phyloP scores from a whole-genome alignment of 1,284 basidiomycete genomes.

The Xerocomus amazonicus region DNA sequence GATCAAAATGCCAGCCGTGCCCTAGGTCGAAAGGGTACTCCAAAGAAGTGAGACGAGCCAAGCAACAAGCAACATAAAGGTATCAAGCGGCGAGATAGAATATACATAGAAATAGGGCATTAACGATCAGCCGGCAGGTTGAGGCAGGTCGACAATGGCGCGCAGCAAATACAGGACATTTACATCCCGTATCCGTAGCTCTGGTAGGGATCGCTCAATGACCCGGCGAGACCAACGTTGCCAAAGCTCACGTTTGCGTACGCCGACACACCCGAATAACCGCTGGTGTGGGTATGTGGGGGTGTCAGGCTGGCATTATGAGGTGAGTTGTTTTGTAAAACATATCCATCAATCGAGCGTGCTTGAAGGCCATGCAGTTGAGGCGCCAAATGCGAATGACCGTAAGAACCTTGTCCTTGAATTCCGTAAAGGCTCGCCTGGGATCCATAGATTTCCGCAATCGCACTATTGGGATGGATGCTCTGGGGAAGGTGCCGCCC shows the following conservation, averaged over 20 bases:
- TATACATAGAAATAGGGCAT: conserved; percentile 40
- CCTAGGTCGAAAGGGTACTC: conserved; percentile 35
- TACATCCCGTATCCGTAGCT: conserved; percentile 78
- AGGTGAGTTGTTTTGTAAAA: conserved; percentile 64
- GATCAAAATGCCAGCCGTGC: conserved; percentile 36
- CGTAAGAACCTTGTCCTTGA: conserved; percentile 47
- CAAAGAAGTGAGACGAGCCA: conserved; percentile 27
- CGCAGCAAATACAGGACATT: conserved; percentile 15
- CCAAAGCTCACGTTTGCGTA: conserved; percentile 57
- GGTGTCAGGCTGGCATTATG: conserved; percentile 59
- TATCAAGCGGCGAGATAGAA: conserved; percentile 33
- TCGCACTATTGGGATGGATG: conserved; percentile 51
- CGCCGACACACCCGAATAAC: conserved; percentile 51
- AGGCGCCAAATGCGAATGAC: conserved; percentile 40
- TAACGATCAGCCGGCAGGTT: conserved; percentile 27
- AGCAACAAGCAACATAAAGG: conserved; percentile 35
- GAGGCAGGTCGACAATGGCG: conserved; percentile 9
- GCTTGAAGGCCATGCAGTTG: conserved; percentile 60
- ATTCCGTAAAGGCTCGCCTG: conserved; percentile 59
- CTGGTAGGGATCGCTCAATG: conserved; percentile 72
- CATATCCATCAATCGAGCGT: conserved; percentile 73
- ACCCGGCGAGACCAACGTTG: conserved; percentile 49
- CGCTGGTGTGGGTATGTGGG: conserved; percentile 49
- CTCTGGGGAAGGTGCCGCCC: conserved; percentile 55
- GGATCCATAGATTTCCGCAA: conserved; percentile 66